phyloP scores from a whole-genome alignment of 2,329 filamentous ascomycete genomes.

The Aspergillus viridinutans region DNA sequence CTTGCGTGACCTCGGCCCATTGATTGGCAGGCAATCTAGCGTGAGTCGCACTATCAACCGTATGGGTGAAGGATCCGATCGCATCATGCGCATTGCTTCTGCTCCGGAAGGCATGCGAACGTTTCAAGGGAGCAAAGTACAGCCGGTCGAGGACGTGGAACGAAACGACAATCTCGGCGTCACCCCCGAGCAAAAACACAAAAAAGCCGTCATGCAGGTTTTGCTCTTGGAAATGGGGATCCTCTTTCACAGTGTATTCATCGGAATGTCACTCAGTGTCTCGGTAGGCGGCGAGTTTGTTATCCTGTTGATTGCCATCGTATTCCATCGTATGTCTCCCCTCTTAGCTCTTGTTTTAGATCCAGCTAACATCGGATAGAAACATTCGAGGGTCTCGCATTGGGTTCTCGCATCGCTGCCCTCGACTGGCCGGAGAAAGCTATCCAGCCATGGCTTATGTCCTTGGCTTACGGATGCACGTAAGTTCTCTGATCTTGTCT shows the following conservation, averaged over 20 bases:
- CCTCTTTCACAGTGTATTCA: conserved; percentile 66
- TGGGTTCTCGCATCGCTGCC: conserved; percentile 31
- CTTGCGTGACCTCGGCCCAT: conserved; percentile 23
- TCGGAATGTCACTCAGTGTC: conserved; percentile 35
- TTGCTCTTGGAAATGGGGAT: conserved; percentile 73
- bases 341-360: background rate
- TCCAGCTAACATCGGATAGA: conserved; percentile 14
- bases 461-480: conserved; percentile 64
- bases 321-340: conserved; percentile 32
- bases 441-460: conserved; percentile 63
- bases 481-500: conserved; percentile 14
- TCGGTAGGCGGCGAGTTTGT: conserved; percentile 33
- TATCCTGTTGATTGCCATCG: conserved; percentile 32
- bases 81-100: conserved; percentile 20
- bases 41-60: conserved; percentile 27
- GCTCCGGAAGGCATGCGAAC: conserved; percentile 12
- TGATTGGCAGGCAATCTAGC: conserved; percentile 25
- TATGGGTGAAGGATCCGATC: conserved; percentile 22
- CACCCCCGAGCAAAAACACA: conserved; percentile 42
- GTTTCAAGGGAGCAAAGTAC: conserved; percentile 12
- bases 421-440: conserved; percentile 27
- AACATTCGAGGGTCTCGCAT: conserved; percentile 33
- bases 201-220: conserved; percentile 67
- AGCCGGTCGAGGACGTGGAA: conserved; percentile 16
- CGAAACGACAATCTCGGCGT: conserved; percentile 13